Base-by-base conservation (phyloP, 768 basidiomycete species). In the Auriscalpium microsporum region DNA sequence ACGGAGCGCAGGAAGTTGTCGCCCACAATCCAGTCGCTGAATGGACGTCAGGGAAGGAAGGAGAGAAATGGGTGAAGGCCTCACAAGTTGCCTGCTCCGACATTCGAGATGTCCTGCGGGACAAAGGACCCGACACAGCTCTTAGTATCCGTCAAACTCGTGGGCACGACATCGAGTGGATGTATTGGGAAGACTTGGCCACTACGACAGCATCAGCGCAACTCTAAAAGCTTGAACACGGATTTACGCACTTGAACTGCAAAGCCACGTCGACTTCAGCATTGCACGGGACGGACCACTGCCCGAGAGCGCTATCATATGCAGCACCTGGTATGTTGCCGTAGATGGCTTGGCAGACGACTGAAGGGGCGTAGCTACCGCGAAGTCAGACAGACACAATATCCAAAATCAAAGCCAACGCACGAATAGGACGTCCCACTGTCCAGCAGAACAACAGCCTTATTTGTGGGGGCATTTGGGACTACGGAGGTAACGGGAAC, bases 401-500 rank as follows among this genome's bases (percentile, higher is more conserved):
- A 36, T 55, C 38, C 48, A 55, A 13, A 23, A 23, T 33, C 23
- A 45, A 21, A 56, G 33, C 64, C 8, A 28, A 62, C 86, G 56
- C 65, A 88, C 84, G 86, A 83, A 67, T 82, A 90, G 3, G 90
- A 89, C 4, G 90, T 84, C 7, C 90, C 90, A 56, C 80, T 90
- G 67, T 93, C 90, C 53, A 93, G 75, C 35, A 89, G 72, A 21
- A 81, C 78, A 48, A 92, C 87, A 7, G 87, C 88, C 62, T 83
- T 83, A 61, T 84, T 82, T 35, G 73, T 71, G 7, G 89, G 87
- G 1, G 79, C 89, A 34, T 72, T 74, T 4, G 67, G 45, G 28
- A 90, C 80, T 8, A 66, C 70, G 21, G 79, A 84, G 3, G 76
- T 77, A 10, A 87, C 80, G 13, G 75, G 64, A 33, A 77, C 67